phyloP scores from a whole-genome alignment of 202 grass and related monocot genomes.

The Zoysia matrella region DNA sequence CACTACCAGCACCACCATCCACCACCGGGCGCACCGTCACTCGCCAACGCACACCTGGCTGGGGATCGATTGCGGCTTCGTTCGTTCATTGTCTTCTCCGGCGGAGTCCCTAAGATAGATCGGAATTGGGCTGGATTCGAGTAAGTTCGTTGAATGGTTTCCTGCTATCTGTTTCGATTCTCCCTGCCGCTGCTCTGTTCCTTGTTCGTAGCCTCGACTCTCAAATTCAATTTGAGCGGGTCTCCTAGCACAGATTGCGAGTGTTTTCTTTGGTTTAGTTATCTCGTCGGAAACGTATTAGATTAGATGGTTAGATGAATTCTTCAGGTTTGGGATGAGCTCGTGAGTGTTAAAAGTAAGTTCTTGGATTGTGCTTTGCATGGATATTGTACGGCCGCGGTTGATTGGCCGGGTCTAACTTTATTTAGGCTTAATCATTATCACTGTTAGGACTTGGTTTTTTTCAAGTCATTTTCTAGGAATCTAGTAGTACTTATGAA shows the following conservation, averaged over 20 bases:
- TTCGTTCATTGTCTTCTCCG: not conserved
- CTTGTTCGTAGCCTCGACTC: not conserved
- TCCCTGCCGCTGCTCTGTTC: not conserved
- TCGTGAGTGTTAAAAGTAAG: slow-evolving; percentile 13
- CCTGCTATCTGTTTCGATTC: not conserved
- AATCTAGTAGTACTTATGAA: slow-evolving; percentile 43
- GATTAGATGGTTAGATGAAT: not conserved
- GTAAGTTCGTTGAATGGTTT: slow-evolving; percentile 30
- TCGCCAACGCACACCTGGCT: too few relatives aligned
- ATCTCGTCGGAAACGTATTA: not conserved
- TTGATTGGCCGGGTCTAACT: slow-evolving; percentile 39
- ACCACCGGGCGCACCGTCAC: slow-evolving; percentile 33
- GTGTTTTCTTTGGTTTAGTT: slow-evolving; percentile 31
- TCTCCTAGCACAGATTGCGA: slow-evolving; percentile 3
- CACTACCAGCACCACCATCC: slow-evolving; percentile 39
- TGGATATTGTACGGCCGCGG: slow-evolving; percentile 24
- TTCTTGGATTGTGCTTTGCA: slow-evolving; percentile 40
- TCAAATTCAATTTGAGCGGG: not conserved
- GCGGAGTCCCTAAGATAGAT: slow-evolving; percentile 17
- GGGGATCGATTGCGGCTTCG: slow-evolving; percentile 9
- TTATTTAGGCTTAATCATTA: slow-evolving; percentile 39
- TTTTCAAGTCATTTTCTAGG: slow-evolving; percentile 35
- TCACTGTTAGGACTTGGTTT: slow-evolving; percentile 38
- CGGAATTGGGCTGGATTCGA: slow-evolving; percentile 19
- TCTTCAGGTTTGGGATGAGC: slow-evolving; percentile 9